phyloP scores from a whole-genome alignment of 2,329 filamentous ascomycete species.

The Xylariomycetidae sp. region DNA sequence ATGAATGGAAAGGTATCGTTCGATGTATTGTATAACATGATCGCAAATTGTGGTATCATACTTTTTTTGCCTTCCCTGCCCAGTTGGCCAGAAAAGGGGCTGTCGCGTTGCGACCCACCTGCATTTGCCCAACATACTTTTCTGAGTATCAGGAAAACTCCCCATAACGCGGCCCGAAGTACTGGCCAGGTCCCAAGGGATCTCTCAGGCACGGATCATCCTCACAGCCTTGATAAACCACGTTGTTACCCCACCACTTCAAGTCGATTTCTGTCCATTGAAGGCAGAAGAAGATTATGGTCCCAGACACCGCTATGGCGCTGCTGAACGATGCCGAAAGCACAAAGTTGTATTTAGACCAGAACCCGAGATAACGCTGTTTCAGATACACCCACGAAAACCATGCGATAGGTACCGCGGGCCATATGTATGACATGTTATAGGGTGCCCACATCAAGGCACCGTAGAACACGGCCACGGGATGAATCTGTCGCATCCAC shows the following conservation, averaged over 20 bases:
- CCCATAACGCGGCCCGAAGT: constrained; percentile 31
- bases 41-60: too few relatives aligned
- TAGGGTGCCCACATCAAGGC: constrained; percentile 22
- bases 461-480: constrained; percentile 22
- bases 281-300: constrained; percentile 23
- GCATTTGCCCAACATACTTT: background rate
- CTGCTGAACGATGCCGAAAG: constrained; percentile 21
- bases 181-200: too few relatives aligned
- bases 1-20: too few relatives aligned
- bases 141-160: constrained; percentile 31
- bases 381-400: constrained; percentile 38
- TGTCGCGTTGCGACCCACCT: constrained; percentile 2
- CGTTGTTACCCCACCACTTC: constrained; percentile 45
- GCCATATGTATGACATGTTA: constrained; percentile 45
- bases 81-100: too few relatives aligned
- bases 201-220: too few relatives aligned
- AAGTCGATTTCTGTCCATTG: constrained; percentile 17
- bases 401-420: constrained; percentile 42
- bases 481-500: constrained; percentile 22
- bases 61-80: too few relatives aligned
- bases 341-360: constrained; percentile 25
- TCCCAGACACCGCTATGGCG: constrained; percentile 20
- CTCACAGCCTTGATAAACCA: constrained; percentile 38
- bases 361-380: constrained; percentile 18
- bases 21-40: too few relatives aligned